Percentiles rank a stretch among this genome's conserved stretches.
Conservation (phyloP, 441 rosid genomes). For the Cnidoscolus chayamansa region DNA sequence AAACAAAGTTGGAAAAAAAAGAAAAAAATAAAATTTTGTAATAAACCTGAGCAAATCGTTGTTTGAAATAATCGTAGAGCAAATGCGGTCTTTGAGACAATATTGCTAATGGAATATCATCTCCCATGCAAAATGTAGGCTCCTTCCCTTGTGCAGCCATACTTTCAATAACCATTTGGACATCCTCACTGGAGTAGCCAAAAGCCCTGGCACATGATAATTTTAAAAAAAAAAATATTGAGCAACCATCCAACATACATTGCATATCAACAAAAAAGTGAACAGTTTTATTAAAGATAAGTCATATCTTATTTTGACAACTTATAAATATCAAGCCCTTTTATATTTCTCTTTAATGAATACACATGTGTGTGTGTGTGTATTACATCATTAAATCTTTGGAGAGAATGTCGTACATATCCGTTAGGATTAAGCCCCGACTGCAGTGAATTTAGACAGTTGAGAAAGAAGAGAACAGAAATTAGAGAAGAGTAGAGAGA, state of each 20-base stretch:
- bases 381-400: too few relatives aligned
- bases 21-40: conserved; percentile 12
- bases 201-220: conserved; percentile 64
- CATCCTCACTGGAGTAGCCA: conserved; percentile 99
- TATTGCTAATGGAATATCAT: conserved; percentile 80
- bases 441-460: too few relatives aligned
- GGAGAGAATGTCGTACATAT: too few relatives aligned
- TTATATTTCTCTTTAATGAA: too few relatives aligned
- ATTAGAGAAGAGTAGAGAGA: too few relatives aligned
- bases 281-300: background rate
- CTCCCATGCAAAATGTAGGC: conserved; percentile 98
- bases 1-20: background rate
- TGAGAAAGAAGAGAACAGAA: too few relatives aligned
- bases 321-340: too few relatives aligned
- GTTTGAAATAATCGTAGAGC: conserved; percentile 98
- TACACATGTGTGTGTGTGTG: too few relatives aligned
- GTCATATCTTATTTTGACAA: too few relatives aligned
- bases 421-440: too few relatives aligned
- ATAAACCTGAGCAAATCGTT: conserved; percentile 97
- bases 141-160: conserved; percentile 99
- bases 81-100: conserved; percentile 85
- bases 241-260: conserved; percentile 13
- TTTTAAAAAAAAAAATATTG: conserved; percentile 5
- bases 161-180: conserved; percentile 95
- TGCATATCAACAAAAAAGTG: background rate